Percentiles rank a stretch among this genome's conserved stretches.
These are phyloP conservation scores for Geoglossum cookeanum DNA, from an alignment of 2,329 filamentous ascomycete species.

Conservation along the genomic window DNA sequence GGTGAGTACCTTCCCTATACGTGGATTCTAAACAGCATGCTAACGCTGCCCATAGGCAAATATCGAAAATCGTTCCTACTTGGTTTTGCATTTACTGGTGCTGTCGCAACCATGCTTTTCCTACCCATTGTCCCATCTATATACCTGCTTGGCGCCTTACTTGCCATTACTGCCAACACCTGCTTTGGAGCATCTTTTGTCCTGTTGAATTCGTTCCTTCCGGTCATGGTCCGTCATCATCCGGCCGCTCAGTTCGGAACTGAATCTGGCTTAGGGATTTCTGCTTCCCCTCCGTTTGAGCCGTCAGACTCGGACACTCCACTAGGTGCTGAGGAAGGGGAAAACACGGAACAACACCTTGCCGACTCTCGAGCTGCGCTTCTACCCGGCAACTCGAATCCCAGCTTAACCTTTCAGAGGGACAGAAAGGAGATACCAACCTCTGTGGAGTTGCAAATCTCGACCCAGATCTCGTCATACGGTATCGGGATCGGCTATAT, in stretches of 20 bases:
- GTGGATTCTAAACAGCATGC: neutral
- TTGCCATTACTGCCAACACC: constrained; percentile 82
- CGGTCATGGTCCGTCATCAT: constrained; percentile 75
- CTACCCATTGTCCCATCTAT: constrained; percentile 54
- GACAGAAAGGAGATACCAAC: constrained; percentile 8
- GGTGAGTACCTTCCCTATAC: constrained; percentile 29
- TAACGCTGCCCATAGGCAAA: constrained; percentile 15
- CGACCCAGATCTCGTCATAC: constrained; percentile 76
- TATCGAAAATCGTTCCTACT: constrained; percentile 80
- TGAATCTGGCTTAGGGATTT: constrained; percentile 8
- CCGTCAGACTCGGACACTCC: neutral
- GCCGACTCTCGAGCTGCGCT: constrained; percentile 3
- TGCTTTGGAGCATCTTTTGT: constrained; percentile 93
- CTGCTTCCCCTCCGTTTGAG: constrained; percentile 4
- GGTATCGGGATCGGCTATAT: constrained; percentile 90
- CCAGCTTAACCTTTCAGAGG: neutral
- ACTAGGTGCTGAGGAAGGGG: constrained; percentile 4
- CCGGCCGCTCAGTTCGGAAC: constrained; percentile 28
- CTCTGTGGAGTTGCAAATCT: constrained; percentile 58
- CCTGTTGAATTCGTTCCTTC: constrained; percentile 84
- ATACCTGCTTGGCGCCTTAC: constrained; percentile 62
- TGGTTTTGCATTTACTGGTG: constrained; percentile 65
- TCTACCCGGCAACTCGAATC: constrained; percentile 14
- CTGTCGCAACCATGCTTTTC: constrained; percentile 73
- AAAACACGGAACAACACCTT: neutral